Base-by-base conservation (phyloP, 768 basidiomycete genomes). In the Termitomyces sp. region DNA sequence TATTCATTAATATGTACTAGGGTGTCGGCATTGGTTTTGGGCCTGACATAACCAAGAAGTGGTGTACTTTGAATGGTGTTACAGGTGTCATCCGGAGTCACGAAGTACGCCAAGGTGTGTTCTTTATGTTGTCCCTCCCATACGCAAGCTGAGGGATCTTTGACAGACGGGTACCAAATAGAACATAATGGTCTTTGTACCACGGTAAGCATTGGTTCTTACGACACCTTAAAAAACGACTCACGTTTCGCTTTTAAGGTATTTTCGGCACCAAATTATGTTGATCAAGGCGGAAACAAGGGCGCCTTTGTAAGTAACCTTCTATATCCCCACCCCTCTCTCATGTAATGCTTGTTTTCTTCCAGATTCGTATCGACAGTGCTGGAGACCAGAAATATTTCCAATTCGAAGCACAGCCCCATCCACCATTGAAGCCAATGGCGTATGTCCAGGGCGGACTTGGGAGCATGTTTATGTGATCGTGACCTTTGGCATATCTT, bases 21-120 rank as follows among this genome's bases (percentile, higher is more conserved):
- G 97, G 97, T 52, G 94, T 98, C 59, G 97, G 97, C 22, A 87
- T 97, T 60, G 85, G 88, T 5, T 99, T 99, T 71, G 97, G 97
- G 16, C 95, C 96, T 0, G 94, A 96, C 68, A 90, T 98, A 18
- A 97, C 94, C 2, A 83, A 81, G 66, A 74, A 82, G 56, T 98
- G 94, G 94, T 97, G 95, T 68, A 81, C 84, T 37, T 76, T 88
- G 28, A 97, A 97, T 69, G 81, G 85, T 16, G 82, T 98, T 48
- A 86, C 93, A 24, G 93, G 92, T 6, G 79, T 99, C 56, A 88
- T 98, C 61, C 89, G 97, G 50, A 94, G 91, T 64, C 97, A 99
- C 69, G 97, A 99, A 81, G 96, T 98, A 54, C 85, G 97, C 58
- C 91, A 94, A 79, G 84, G 88, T 86, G 64, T 58, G 81, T 42